Evolutionary conservation across 2,329 filamentous ascomycete genomes (phyloP), one percentile per base, ranked within the genome.

Genomic region (Talaromyces sp.): DNA sequence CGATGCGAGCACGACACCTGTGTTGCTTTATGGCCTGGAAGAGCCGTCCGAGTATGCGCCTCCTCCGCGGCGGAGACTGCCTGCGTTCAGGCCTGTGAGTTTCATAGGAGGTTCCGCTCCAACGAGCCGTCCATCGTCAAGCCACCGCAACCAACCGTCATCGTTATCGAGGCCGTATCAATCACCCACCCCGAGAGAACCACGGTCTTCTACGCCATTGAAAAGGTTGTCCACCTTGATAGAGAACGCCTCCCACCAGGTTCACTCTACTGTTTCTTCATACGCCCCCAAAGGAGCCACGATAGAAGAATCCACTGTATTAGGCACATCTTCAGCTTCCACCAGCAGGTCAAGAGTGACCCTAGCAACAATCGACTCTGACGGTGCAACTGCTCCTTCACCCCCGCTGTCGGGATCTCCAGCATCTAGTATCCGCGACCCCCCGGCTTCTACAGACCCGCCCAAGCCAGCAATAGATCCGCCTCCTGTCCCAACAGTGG

Each of bases 1-100:
- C 42, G 61, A 62, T 33, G 40, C 52, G 1, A 44, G 9, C 28
- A 42, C 59, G 36, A 60, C 58, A 2, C 61, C 61, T 2, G 61
- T 63, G 14, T 23, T 52, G 27, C 14, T 61, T 50, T 63, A 63
- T 33, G 61, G 61, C 12, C 57, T 63, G 18, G 61, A 63, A 27
- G 50, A 63, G n/a, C 57, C 61, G 6, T 55, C 54, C n/a, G 61
- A 57, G 1, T 40, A 60, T 52, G 27, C 36, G 16, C 47, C 44
- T 1, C 50, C 54, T 27, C 16, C n/a, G 57, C 52, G 47, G 30
- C 56, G 16, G 44, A 34, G 10, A 27, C 40, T 50, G 2, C 14
- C 55, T 30, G 42, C 34, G 9, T 23, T 55, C 34, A 51, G 53
- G 50, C 52, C 57, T 5, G 30, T 44, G 50, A 54, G 23, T 12